Conservation (phyloP, 2,329 filamentous ascomycete species). For the Colletotrichum sp. region DNA sequence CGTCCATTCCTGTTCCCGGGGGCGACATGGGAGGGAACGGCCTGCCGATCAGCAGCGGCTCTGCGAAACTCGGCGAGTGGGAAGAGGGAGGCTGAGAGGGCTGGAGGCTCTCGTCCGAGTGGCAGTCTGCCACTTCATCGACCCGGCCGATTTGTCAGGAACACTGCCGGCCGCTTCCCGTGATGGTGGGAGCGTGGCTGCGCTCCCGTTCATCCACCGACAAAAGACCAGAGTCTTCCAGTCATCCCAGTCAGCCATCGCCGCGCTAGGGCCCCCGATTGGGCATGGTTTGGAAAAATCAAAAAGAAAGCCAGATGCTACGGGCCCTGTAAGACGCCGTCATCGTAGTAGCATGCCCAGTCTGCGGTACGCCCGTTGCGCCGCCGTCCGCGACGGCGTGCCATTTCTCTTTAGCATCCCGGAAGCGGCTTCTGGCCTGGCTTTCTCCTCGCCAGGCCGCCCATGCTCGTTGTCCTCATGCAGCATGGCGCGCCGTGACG, state of each 20-base stretch:
- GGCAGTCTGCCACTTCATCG: not conserved
- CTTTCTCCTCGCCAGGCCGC: not conserved
- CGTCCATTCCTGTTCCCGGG: not conserved
- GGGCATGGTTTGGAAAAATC: not conserved
- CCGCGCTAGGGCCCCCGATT: conserved; percentile 1
- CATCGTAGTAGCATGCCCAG: conserved; percentile 1
- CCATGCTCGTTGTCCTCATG: not conserved
- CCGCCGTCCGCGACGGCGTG: conserved; percentile 10
- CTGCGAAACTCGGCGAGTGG: not conserved
- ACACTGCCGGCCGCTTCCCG: not conserved
- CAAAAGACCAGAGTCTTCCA: not conserved
- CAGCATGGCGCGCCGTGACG: conserved; percentile 13
- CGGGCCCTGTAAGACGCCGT: conserved; percentile 7
- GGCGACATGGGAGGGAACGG: not conserved
- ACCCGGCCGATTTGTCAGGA: not conserved
- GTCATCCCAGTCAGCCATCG: not conserved
- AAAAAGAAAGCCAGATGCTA: not conserved
- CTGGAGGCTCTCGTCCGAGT: not conserved
- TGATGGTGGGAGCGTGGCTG: not conserved
- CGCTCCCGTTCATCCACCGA: not conserved
- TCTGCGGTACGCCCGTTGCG: conserved; percentile 14
- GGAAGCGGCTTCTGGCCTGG: conserved; percentile 13
- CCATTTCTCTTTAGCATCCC: not conserved
- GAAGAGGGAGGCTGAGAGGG: not conserved
- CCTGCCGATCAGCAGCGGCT: conserved; percentile 18